Evolutionary conservation across 371 early-diverging fungal species (phyloP).

Genomic region (Coemansia sp.): DNA sequence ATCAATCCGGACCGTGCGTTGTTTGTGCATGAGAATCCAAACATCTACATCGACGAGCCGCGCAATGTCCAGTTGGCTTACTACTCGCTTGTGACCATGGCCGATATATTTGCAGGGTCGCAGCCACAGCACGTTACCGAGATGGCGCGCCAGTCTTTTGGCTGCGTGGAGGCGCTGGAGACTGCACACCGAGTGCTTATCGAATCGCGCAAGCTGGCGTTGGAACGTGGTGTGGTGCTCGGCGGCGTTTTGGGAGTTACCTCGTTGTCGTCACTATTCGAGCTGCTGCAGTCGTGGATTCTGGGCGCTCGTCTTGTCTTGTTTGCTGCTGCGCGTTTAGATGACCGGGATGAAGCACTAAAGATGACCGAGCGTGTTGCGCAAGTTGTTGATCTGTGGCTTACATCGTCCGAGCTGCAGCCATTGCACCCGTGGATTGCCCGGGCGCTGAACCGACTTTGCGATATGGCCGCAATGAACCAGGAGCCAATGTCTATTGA

Average conservation of each 20-base stretch:
- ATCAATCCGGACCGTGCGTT: conserved; percentile 48
- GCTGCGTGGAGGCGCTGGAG: conserved; percentile 34
- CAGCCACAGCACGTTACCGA: background rate
- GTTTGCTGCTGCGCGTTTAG: conserved; percentile 24
- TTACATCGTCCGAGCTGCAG: no score
- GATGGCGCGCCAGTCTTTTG: conserved; percentile 3
- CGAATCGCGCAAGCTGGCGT: background rate
- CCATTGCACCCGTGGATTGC: no score
- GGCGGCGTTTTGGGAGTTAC: conserved; percentile 27
- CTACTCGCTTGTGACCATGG: conserved; percentile 44
- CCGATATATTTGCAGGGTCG: conserved; percentile 6
- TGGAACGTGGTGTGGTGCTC: conserved; percentile 11
- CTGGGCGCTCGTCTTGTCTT: conserved; percentile 44
- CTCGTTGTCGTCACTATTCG: conserved; percentile 27
- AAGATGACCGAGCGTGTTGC: background rate
- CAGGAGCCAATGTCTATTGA: no score
- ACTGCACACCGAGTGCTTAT: conserved; percentile 15
- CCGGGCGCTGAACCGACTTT: no score
- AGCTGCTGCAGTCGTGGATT: conserved; percentile 46
- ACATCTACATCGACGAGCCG: conserved; percentile 55
- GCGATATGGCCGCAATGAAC: no score
- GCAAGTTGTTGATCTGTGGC: no score
- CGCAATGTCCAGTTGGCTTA: conserved; percentile 55
- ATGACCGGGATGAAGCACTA: background rate
- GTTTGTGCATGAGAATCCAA: conserved; percentile 56